Conservation (phyloP, 768 basidiomycete species). For the Mrakia gelida region DNA sequence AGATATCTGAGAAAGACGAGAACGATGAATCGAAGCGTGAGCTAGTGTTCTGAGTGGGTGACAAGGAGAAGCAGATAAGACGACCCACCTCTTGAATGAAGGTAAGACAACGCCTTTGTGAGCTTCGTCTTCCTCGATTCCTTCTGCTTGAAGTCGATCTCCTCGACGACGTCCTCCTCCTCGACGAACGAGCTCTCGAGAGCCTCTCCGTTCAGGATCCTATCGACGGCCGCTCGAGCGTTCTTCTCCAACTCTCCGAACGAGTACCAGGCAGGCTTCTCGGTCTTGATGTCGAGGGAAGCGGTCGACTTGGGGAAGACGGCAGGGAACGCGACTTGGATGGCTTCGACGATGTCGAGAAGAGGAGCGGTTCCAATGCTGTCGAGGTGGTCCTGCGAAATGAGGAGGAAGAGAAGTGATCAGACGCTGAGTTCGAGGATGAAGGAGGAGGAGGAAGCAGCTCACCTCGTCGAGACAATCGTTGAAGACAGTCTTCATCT, state of each 20-base stretch:
- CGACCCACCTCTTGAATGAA: slow-evolving; percentile 74
- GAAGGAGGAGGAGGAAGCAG: background rate
- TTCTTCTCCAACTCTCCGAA: background rate
- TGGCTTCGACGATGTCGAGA: slow-evolving; percentile 58
- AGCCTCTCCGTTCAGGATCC: background rate
- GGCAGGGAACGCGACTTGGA: slow-evolving; percentile 42
- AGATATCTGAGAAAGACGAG: slow-evolving; percentile 9
- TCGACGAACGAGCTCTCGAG: slow-evolving; percentile 41
- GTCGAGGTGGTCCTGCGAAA: slow-evolving; percentile 55
- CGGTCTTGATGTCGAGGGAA: background rate
- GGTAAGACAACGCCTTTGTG: slow-evolving; percentile 75
- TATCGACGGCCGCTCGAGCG: background rate
- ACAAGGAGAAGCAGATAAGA: slow-evolving; percentile 15
- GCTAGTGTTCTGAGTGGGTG: background rate
- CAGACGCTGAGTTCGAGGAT: background rate
- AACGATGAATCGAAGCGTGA: background rate
- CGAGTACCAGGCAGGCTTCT: background rate
- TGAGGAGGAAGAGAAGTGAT: background rate
- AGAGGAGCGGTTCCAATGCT: slow-evolving; percentile 68
- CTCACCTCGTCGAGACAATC: slow-evolving; percentile 73
- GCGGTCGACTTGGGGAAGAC: slow-evolving; percentile 25
- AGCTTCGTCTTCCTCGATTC: slow-evolving; percentile 49
- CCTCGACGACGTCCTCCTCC: slow-evolving; percentile 25
- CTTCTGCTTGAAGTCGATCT: slow-evolving; percentile 26
- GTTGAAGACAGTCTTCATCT: slow-evolving; percentile 57